phyloP scores from a whole-genome alignment of 1,139 yeast genomes.

The Hemisphaericaspora xylofermentans region DNA sequence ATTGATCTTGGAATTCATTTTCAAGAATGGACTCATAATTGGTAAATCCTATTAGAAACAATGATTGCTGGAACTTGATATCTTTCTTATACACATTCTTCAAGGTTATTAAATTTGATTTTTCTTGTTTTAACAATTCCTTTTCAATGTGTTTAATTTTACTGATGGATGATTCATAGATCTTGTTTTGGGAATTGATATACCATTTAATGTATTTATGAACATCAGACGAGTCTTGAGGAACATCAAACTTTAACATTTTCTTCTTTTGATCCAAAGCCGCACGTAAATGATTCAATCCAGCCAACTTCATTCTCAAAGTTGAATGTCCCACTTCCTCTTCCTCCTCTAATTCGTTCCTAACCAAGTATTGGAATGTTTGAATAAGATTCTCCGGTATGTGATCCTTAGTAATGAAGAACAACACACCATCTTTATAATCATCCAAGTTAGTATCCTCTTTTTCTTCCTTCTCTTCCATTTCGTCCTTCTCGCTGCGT shows the following conservation, averaged over 20 bases:
- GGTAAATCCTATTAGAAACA: constrained; percentile 57
- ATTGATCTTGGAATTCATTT: constrained; percentile 54
- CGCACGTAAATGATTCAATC: constrained; percentile 53
- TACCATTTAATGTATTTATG: constrained; percentile 35
- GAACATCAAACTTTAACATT: constrained; percentile 15
- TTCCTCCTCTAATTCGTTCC: constrained; percentile 39
- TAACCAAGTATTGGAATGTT: constrained; percentile 53
- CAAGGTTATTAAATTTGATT: constrained; percentile 46
- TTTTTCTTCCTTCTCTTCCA: constrained; percentile 6
- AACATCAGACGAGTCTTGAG: constrained; percentile 9
- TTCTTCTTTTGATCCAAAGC: constrained; percentile 51
- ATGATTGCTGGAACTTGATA: constrained; percentile 51
- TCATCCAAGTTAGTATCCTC: constrained; percentile 12
- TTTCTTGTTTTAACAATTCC: constrained; percentile 40
- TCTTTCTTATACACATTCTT: constrained; percentile 60
- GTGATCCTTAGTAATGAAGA: constrained; percentile 35
- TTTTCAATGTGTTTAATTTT: constrained; percentile 53
- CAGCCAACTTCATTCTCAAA: constrained; percentile 57
- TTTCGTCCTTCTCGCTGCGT: constrained; percentile 12
- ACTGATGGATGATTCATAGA: constrained; percentile 48
- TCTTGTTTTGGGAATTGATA: constrained; percentile 43
- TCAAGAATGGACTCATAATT: constrained; percentile 52
- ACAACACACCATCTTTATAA: constrained; percentile 43
- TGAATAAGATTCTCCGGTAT: constrained; percentile 49
- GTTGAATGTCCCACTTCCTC: constrained; percentile 38